Percentiles rank a stretch among this genome's conserved stretches.
phyloP scores from a whole-genome alignment of 2,329 filamentous ascomycete genomes.

The Neofusicoccum kwambonambiense region DNA sequence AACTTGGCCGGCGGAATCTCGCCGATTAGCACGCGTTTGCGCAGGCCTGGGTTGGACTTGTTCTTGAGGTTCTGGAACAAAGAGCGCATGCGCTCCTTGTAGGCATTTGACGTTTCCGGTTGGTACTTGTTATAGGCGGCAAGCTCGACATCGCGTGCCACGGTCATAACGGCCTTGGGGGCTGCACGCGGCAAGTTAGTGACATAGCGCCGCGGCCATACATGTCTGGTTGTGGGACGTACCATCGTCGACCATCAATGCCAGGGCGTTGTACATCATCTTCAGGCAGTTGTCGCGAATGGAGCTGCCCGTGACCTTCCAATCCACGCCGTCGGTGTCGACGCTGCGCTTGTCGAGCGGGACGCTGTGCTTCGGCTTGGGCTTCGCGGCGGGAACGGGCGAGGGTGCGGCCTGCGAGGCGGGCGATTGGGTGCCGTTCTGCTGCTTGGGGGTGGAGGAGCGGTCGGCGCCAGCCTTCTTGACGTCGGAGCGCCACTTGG shows the following conservation, averaged over 20 bases:
- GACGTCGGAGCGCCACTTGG: conserved; percentile 81
- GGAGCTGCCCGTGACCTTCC: conserved; percentile 69
- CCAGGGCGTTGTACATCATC: conserved; percentile 90
- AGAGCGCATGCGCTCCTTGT: conserved; percentile 86
- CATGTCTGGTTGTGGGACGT: conserved; percentile 24
- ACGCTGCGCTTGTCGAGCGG: conserved; percentile 76
- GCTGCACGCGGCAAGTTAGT: conserved; percentile 29
- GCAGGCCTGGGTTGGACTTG: conserved; percentile 77
- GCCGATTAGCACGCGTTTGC: conserved; percentile 71
- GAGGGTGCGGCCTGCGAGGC: conserved; percentile 37
- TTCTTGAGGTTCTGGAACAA: conserved; percentile 95
- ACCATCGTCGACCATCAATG: conserved; percentile 61
- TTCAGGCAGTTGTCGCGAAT: conserved; percentile 83
- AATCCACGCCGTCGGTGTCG: conserved; percentile 77
- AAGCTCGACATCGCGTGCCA: conserved; percentile 70
- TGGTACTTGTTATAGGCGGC: conserved; percentile 71
- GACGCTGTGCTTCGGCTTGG: conserved; percentile 54
- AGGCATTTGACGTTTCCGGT: conserved; percentile 66
- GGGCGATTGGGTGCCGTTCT: conserved; percentile 43
- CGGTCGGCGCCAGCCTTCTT: conserved; percentile 50
- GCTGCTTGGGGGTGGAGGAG: conserved; percentile 49
- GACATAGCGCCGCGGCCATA: not conserved
- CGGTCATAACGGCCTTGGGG: conserved; percentile 64
- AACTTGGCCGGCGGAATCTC: conserved; percentile 72
- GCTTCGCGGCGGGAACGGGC: conserved; percentile 53